Conservation (phyloP, 2,329 filamentous ascomycete species). For the Fusarium sororula region DNA sequence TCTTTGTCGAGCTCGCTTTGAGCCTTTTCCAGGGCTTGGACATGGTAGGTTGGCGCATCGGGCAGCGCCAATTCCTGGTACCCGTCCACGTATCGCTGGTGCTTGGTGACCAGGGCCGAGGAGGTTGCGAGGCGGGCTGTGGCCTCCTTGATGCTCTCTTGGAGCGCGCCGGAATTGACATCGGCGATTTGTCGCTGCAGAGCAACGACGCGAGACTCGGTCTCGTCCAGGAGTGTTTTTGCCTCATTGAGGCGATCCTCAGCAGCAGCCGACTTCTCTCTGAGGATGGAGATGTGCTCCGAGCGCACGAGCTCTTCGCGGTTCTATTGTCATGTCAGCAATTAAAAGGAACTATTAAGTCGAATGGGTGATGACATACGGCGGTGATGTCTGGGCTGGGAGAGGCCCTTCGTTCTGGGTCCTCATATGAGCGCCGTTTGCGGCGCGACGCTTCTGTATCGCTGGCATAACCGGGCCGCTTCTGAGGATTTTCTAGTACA, state of each 20-base stretch:
- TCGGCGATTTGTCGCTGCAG: background rate
- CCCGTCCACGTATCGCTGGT: background rate
- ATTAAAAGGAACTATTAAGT: background rate
- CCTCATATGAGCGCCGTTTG: background rate
- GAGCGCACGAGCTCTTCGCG: background rate
- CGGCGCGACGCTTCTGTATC: background rate
- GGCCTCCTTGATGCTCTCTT: background rate
- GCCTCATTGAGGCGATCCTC: background rate
- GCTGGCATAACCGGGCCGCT: background rate
- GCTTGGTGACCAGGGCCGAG: background rate
- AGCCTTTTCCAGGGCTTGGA: background rate
- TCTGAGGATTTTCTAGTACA: background rate
- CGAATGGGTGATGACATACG: background rate
- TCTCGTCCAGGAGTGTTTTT: background rate
- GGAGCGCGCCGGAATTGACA: background rate
- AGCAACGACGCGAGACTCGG: background rate
- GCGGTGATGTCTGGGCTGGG: background rate
- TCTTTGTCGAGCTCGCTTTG: background rate
- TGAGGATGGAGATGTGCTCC: background rate
- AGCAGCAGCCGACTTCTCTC: background rate
- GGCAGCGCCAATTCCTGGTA: background rate
- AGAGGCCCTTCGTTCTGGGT: background rate
- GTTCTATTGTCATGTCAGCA: background rate
- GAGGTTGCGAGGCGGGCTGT: background rate
- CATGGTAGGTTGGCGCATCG: background rate